Evolutionary conservation across 768 basidiomycete species (phyloP), one percentile per base, ranked within the genome.

Genomic region (Collybiopsis confluens): DNA sequence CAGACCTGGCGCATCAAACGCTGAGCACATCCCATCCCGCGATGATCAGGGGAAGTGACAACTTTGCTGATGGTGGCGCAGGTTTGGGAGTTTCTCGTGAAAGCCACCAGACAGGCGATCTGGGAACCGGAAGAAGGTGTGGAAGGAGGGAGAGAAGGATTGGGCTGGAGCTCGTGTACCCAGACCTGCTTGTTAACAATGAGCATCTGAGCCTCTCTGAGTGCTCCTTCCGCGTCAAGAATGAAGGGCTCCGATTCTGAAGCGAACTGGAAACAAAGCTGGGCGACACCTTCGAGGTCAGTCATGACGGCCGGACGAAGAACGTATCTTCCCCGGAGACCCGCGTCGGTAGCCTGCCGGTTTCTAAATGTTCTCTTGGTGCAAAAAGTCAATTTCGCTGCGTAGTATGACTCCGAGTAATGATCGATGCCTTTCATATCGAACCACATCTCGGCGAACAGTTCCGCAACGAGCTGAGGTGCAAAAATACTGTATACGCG

Each of bases 401-500:
- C 38, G 24, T 52, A 52, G 30, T 52, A 52, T 15, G 50, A 38
- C 4, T 8, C 18, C n/a, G 9, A n/a, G 26, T 52, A 41, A 38
- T 26, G 30, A 7, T 6, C 24, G 11, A 42, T 18, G 13, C 41
- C 38, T 11, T 35, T 52, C 6, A n/a, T 20, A 1, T 42, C 27
- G 18, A 24, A n/a, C 50, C 50, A 52, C 13, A 70, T 58, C 2
- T 64, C 46, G 2, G 74, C 72, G 56, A 90, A 89, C 16, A 70
- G 58, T 1, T 64, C 48, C 2, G 74, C 71, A 56, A 90, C 66
- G 5, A 62, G 58, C 3, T 80, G 72, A 4, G 76, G 70, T 1
- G 83, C 80, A 58, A 88, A 90, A 8, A 88, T 73, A 1, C 88
- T 87, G 64, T 83, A 90, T 0, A 86, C 71, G 10, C 86, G 73